phyloP scores from a whole-genome alignment of 768 basidiomycete genomes.

The Psilocybe azurescens region DNA sequence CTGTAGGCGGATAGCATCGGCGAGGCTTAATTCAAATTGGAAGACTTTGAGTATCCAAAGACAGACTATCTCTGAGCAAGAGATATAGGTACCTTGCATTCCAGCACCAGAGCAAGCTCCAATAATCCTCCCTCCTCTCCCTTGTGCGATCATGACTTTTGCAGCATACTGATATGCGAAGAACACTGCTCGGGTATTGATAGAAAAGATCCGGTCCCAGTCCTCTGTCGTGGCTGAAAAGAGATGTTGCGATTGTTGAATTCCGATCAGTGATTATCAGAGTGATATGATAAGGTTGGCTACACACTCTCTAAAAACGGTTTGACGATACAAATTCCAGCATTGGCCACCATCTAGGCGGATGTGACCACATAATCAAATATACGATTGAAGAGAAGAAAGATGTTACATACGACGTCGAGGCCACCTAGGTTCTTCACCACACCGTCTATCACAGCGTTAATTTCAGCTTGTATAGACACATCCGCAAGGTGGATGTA shows the following conservation, averaged over 20 bases:
- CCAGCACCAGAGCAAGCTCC: slow-evolving; percentile 40
- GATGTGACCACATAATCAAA: neutral
- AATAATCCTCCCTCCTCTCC: slow-evolving; percentile 58
- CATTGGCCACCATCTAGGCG: slow-evolving; percentile 47
- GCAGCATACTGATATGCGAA: slow-evolving; percentile 70
- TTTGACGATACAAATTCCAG: slow-evolving; percentile 30
- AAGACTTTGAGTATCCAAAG: no score
- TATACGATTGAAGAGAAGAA: neutral
- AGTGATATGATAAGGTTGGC: neutral
- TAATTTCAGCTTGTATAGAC: slow-evolving; percentile 22
- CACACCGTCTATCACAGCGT: slow-evolving; percentile 18
- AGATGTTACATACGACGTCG: slow-evolving; percentile 23
- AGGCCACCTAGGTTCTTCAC: slow-evolving; percentile 22
- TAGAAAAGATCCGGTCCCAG: slow-evolving; percentile 46
- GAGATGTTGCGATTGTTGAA: neutral
- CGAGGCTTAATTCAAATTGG: neutral
- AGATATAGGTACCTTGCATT: slow-evolving; percentile 28
- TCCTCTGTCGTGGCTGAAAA: slow-evolving; percentile 37
- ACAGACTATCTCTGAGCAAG: neutral
- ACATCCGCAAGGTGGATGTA: slow-evolving; percentile 21
- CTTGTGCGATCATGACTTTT: slow-evolving; percentile 61
- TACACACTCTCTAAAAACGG: slow-evolving; percentile 21
- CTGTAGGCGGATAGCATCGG: slow-evolving; percentile 29
- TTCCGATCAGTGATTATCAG: neutral
- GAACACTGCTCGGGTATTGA: slow-evolving; percentile 65